These are phyloP conservation scores for Celoporthe dispersa DNA, from an alignment of 2,329 filamentous ascomycete species.

Conservation along the genomic window DNA sequence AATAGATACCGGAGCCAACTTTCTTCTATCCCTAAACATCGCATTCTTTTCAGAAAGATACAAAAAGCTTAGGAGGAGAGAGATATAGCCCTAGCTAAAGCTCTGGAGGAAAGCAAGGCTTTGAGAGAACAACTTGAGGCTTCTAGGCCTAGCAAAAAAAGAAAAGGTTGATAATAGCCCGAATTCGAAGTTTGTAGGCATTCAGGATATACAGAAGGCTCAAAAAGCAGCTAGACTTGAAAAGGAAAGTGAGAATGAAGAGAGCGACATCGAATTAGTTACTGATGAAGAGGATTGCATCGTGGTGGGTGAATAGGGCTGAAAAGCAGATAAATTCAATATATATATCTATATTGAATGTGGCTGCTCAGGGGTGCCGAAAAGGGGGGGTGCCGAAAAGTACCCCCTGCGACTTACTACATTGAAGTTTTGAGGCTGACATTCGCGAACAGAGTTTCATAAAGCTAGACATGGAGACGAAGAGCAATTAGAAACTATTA, in stretches of 20 bases:
- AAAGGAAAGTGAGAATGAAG: not conserved
- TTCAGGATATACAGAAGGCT: not conserved
- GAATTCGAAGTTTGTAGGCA: not conserved
- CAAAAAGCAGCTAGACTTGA: not conserved
- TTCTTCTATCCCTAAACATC: too few species aligned
- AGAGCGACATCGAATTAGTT: conserved; percentile 4
- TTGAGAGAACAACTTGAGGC: too few species aligned
- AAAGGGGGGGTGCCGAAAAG: too few species aligned
- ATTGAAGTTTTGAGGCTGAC: too few species aligned
- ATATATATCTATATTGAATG: not conserved
- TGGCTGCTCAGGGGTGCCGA: too few species aligned
- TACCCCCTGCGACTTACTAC: too few species aligned
- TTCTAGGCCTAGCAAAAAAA: not conserved
- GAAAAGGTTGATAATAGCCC: not conserved
- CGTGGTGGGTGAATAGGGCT: not conserved
- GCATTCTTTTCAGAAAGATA: not conserved
- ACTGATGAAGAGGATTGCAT: not conserved
- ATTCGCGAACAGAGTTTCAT: too few species aligned
- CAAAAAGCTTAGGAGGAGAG: not conserved
- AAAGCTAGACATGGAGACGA: too few species aligned
- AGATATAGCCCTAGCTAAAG: too few species aligned
- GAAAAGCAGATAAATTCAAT: not conserved
- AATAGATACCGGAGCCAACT: too few species aligned
- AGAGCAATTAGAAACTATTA: too few species aligned
- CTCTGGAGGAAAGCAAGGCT: too few species aligned